phyloP scores from a whole-genome alignment of 2,329 filamentous ascomycete species.

The Orbilia oligospora region DNA sequence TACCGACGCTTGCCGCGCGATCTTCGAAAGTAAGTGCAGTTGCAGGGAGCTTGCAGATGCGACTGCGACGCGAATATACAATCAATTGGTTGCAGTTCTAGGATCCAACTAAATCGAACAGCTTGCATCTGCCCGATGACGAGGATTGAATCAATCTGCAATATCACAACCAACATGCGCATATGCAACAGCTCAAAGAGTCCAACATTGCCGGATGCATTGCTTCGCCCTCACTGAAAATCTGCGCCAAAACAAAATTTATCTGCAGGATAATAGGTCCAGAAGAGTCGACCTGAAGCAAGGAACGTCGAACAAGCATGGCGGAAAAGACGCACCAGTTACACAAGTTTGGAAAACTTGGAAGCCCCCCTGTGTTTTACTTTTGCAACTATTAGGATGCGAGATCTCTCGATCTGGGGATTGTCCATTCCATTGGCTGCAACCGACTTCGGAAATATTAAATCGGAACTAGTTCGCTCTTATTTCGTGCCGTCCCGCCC shows the following conservation, averaged over 20 bases:
- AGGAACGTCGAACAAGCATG: background rate
- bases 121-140: constrained; percentile 3
- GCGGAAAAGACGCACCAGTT: background rate
- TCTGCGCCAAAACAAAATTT: background rate
- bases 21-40: background rate
- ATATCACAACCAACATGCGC: background rate
- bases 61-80: background rate
- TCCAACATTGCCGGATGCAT: background rate
- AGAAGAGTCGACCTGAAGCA: background rate
- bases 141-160: background rate
- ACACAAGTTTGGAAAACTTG: background rate
- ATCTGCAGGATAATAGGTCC: constrained; percentile 2
- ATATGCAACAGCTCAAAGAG: background rate
- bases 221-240: background rate
- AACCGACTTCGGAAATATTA: constrained; percentile 22
- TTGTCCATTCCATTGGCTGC: constrained; percentile 27
- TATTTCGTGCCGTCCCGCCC: constrained; percentile 33
- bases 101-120: background rate
- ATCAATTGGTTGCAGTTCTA: constrained; percentile 6
- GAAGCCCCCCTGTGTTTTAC: background rate
- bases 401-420: constrained; percentile 15
- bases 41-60: background rate
- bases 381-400: constrained; percentile 5
- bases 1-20: constrained; percentile 11
- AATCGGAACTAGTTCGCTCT: background rate